Conservation (phyloP, 2,329 filamentous ascomycete genomes). For the Didymella segeticola region DNA sequence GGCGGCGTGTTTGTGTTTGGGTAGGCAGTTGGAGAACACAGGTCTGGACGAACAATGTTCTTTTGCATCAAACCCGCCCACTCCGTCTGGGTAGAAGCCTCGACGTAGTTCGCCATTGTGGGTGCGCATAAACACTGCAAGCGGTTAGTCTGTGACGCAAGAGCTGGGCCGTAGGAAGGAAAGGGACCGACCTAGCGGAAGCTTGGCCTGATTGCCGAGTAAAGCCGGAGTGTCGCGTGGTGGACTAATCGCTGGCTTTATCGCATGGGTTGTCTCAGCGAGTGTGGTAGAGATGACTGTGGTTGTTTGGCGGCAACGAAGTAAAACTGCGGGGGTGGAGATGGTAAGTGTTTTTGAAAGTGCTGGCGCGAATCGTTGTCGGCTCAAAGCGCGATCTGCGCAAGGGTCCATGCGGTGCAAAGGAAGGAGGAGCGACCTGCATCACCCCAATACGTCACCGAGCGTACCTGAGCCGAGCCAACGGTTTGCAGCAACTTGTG, state of each 20-base stretch:
- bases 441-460: conserved; percentile 5
- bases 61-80: conserved; percentile 42
- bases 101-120: conserved; percentile 39
- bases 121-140: conserved; percentile 27
- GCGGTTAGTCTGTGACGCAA: conserved; percentile 20
- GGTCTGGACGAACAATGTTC: conserved; percentile 32
- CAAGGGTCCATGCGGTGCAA: conserved; percentile 13
- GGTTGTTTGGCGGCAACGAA: neutral
- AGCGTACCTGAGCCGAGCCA: conserved; percentile 16
- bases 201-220: conserved; percentile 8
- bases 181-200: conserved; percentile 9
- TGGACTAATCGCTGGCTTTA: neutral
- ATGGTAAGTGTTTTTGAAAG: neutral
- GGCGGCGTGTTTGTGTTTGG: conserved; percentile 38
- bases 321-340: conserved; percentile 14
- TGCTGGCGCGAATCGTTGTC: conserved; percentile 5
- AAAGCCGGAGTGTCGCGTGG: conserved; percentile 4
- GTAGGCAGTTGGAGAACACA: conserved; percentile 27
- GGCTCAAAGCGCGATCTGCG: conserved; percentile 13
- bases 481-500: conserved; percentile 7
- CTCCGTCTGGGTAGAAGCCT: conserved; percentile 38
- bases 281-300: conserved; percentile 2
- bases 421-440: conserved; percentile 12
- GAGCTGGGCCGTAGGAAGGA: neutral
- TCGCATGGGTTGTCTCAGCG: conserved; percentile 2